Evolutionary conservation across 805 yeast genomes (phyloP), one percentile per base, ranked within the genome.

Genomic region (Hanseniaspora thailandica): DNA sequence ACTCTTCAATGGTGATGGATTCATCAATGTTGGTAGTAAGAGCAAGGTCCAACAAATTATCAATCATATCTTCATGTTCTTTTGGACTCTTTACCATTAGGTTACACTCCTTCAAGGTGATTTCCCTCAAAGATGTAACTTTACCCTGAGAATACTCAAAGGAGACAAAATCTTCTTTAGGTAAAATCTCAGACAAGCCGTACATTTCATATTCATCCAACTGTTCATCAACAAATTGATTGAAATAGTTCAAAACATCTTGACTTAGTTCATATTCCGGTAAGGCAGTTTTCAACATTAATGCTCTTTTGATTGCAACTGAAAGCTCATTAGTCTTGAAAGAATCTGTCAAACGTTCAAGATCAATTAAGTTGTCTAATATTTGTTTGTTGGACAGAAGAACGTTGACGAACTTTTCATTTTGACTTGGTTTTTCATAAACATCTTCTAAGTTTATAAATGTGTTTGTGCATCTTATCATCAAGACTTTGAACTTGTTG

Each of bases 401-500:
- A 8, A 38, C 35, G 17, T 19, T 43, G n/a, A 43, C 46, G 30
- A 43, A 26, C 25, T 26, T 8, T 43, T 43, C 22, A 17, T 33
- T 34, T 34, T 35, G 23, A 10, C 41, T 20, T 1, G 34, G 35
- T 19, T 13, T 22, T 19, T 36, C 23, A 30, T 48, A 48, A 17
- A 48, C 13, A 10, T 25, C n/a, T 7, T 48, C 47, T 5, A 41
- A 2, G 23, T 48, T 17, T 4, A 48, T 26, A 12, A 28, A 33
- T 8, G 46, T 33, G 28, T 41, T 48, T n/a, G 47, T 48, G 4
- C 41, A 40, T 41, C 47, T 48, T 6, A 48, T 40, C 34, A 48
- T 25, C 41, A 48, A 33, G 6, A 41, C n/a, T 17, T 47, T 47
- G 35, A 47, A 39, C n/a, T 39, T 31, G 6, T 28, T 28, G 6